Base-by-base conservation (phyloP, 2,329 filamentous ascomycete species). In the Coccinonectria pachysandricola region DNA sequence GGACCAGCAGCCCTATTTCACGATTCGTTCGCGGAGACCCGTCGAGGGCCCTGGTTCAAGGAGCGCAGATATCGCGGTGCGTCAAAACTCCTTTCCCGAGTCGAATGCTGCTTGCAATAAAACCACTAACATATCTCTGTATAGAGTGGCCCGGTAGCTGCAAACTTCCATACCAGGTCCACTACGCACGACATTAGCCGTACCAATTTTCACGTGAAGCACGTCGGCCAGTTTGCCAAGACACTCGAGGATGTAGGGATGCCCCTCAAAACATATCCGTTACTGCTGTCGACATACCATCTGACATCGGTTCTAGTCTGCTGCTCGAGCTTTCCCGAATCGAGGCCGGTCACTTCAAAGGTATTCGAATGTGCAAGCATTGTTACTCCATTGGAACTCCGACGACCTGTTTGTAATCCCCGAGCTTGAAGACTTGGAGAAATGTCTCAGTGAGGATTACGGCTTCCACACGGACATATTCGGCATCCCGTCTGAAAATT, bases 391-490 rank as follows among this genome's bases (percentile, higher is more conserved):
- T 45, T 74, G 70, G 70, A 63, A 60, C 24, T 66, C 58, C 3
- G 69, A 74, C 35, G 69, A 74, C 30, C 50, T 74, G 7, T 71
- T 73, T 37, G 69, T 73, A 10, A 53, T 72, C 9, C 66, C 67
- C 2, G 70, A 74, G 44, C 49, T 75, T 11, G 65, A 73, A 35
- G 64, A 72, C 30, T 48, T 74, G 19, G 64, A 70, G 34, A 62
- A 62, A 32, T 71, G 66, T 39, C 46, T 74, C 18, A 61, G 60
- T 13, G 60, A 67, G 28, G 64, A 71, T 32, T 75, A 69, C 49
- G 60, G 57, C 32, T 75, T 68, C 40, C 60, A 64, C 31, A 73
- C 68, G 8, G 66, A 72, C 28, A 66, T 65, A 22, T 75, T 71
- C 39, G 53, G 65, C 23, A 74, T 74, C 19, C 70, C 70, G 1